phyloP scores from a whole-genome alignment of 345 rosid genomes.

The Sapria himalayana region DNA sequence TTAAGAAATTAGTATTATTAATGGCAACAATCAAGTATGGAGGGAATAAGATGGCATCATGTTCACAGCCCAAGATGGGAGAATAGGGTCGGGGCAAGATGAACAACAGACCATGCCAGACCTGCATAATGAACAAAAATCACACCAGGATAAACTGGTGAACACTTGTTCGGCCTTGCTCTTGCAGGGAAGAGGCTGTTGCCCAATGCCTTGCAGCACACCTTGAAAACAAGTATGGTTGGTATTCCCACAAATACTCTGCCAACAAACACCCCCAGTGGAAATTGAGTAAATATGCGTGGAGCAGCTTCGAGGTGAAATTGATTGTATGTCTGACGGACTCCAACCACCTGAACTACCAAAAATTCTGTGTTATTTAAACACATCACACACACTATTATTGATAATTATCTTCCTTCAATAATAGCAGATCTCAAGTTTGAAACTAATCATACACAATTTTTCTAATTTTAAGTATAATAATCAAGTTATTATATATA shows the following conservation, averaged over 20 bases:
- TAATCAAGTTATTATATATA: too few species aligned
- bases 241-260: conserved; percentile 70
- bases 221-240: conserved; percentile 60
- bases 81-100: conserved; percentile 66
- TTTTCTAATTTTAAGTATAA: too few species aligned
- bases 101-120: conserved; percentile 96
- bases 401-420: too few species aligned
- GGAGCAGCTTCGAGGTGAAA: conserved; percentile 80
- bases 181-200: conserved; percentile 66
- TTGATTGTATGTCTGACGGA: conserved; percentile 71
- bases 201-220: conserved; percentile 83
- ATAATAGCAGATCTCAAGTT: too few species aligned
- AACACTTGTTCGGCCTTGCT: conserved; percentile 21
- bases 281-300: conserved; percentile 33
- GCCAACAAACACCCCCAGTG: conserved; percentile 22
- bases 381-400: too few species aligned
- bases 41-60: too few species aligned
- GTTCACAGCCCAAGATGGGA: conserved; percentile 30
- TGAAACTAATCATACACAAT: too few species aligned
- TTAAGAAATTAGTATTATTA: too few species aligned
- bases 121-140: conserved; percentile 81
- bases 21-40: too few species aligned
- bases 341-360: conserved; percentile 61
- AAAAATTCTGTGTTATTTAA: too few species aligned
- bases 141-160: conserved; percentile 69